Evolutionary conservation across 129 eudicot genomes (phyloP).

Genomic region (Chrysanthemum makinoi): DNA sequence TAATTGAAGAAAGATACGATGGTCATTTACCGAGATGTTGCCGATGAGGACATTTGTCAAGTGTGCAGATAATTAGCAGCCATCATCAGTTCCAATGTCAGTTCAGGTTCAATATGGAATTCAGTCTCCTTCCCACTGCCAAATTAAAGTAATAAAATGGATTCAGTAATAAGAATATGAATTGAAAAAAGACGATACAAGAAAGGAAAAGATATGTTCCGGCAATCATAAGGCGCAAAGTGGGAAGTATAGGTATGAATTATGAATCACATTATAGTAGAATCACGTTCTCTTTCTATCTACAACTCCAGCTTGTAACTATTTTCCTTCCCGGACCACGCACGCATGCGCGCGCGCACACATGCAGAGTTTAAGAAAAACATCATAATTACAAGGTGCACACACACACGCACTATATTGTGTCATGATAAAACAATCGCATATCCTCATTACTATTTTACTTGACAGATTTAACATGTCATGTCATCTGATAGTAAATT

Average conservation of each 20-base stretch:
- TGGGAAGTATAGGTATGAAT: no score
- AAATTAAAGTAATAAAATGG: slow-evolving; percentile 4
- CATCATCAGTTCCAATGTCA: slow-evolving; percentile 98
- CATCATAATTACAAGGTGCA: no score
- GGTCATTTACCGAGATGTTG: slow-evolving; percentile 17
- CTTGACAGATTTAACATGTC: background rate
- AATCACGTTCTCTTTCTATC: no score
- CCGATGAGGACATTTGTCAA: slow-evolving; percentile 30
- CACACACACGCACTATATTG: background rate
- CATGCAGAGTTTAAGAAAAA: no score
- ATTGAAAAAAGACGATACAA: background rate
- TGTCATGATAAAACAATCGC: background rate
- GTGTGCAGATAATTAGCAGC: slow-evolving; percentile 96
- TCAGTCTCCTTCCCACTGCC: slow-evolving; percentile 97
- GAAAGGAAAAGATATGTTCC: background rate
- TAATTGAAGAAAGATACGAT: slow-evolving; percentile 16
- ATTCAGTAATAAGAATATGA: slow-evolving; percentile 11
- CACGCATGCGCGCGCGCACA: no score
- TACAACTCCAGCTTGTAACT: no score
- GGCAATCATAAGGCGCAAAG: no score
- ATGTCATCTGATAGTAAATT: slow-evolving; percentile 4
- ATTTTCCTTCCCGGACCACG: no score
- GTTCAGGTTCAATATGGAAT: slow-evolving; percentile 94
- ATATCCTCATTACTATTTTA: background rate
- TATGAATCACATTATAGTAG: no score